Evolutionary conservation across 306 rosid genomes (phyloP).

Genomic region (Quercus agrifolia): DNA sequence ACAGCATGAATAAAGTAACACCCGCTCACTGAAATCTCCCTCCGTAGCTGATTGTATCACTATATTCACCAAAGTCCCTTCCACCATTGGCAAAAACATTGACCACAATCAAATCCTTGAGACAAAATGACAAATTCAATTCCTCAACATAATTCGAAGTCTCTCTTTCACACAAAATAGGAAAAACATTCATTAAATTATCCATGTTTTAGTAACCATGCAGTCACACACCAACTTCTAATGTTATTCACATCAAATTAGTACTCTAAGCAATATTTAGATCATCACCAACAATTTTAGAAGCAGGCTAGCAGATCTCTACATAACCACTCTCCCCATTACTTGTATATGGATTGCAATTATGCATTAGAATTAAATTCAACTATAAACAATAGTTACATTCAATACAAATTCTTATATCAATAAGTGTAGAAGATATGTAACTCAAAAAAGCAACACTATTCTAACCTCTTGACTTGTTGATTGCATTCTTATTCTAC

Average conservation of each 20-base stretch:
- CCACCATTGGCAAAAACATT: slow-evolving; percentile 74
- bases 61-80: slow-evolving; percentile 84
- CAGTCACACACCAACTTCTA: background rate
- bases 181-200: background rate
- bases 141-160: background rate
- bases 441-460: too few relatives aligned
- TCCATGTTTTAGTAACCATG: background rate
- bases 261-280: background rate
- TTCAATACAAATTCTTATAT: too few relatives aligned
- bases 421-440: too few relatives aligned
- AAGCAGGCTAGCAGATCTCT: too few relatives aligned
- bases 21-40: too few relatives aligned
- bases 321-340: background rate
- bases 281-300: too few relatives aligned
- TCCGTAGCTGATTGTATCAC: background rate
- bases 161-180: background rate
- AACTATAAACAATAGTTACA: too few relatives aligned
- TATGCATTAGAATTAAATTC: background rate
- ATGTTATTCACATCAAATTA: background rate
- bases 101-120: slow-evolving; percentile 60
- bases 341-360: background rate
- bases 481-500: too few relatives aligned
- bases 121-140: slow-evolving; percentile 44
- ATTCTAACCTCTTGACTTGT: too few relatives aligned
- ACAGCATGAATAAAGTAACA: too few relatives aligned